Evolutionary conservation across 1,284 basidiomycete species (phyloP).

Genomic region (Ganoderma boninense): DNA sequence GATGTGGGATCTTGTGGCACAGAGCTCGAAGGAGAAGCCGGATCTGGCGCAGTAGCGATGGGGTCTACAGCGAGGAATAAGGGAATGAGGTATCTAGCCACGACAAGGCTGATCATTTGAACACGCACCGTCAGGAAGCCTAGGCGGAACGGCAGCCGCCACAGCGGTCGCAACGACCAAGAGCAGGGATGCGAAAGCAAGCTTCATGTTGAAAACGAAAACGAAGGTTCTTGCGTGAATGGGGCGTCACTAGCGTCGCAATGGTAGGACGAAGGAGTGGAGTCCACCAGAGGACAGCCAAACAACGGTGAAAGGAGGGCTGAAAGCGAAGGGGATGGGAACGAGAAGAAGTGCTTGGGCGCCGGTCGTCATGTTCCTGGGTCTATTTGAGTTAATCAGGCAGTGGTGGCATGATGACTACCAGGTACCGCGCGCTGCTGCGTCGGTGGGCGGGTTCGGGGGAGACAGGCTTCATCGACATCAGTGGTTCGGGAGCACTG

Average conservation of each 20-base stretch:
- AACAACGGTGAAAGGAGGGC: constrained; percentile 10
- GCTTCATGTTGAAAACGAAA: constrained; percentile 21
- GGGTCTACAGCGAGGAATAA: not conserved
- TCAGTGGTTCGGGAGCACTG: not conserved
- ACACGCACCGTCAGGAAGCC: constrained; percentile 13
- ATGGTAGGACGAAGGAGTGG: constrained; percentile 29
- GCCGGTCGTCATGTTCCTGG: constrained; percentile 24
- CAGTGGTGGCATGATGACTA: constrained; percentile 8
- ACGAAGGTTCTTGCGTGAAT: not conserved
- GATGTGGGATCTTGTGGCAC: not conserved
- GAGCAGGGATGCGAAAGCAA: constrained; percentile 13
- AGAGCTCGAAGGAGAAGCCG: not conserved
- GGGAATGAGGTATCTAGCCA: not conserved
- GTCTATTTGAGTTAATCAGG: constrained; percentile 19
- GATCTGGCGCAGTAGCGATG: not conserved
- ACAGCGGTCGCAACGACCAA: constrained; percentile 15
- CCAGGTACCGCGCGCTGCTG: not conserved
- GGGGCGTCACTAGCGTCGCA: not conserved
- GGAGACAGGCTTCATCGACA: not conserved
- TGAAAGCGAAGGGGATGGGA: constrained; percentile 20
- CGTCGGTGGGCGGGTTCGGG: not conserved
- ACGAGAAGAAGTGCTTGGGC: constrained; percentile 20
- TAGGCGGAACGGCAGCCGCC: constrained; percentile 14
- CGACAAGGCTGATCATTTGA: too few relatives aligned
- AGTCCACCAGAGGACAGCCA: constrained; percentile 17